phyloP scores from a whole-genome alignment of 2,329 filamentous ascomycete genomes.

The Aspergillus glaucus region DNA sequence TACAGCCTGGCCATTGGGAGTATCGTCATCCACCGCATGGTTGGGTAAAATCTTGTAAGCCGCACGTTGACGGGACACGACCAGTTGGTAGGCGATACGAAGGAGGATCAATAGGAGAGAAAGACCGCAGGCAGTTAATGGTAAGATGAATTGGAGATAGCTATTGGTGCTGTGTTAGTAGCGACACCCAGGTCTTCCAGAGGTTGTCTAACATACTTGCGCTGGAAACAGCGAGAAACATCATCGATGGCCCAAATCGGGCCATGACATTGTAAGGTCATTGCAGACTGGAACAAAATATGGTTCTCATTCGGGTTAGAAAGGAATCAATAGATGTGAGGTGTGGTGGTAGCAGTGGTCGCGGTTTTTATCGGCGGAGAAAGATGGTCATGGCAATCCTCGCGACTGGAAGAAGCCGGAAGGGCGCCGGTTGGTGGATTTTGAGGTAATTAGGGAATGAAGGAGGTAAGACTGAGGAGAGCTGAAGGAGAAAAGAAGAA shows the following conservation, averaged over 20 bases:
- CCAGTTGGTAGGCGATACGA: constrained; percentile 51
- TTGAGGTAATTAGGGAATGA: too few relatives aligned
- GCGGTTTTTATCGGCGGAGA: too few relatives aligned
- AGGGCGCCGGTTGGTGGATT: too few relatives aligned
- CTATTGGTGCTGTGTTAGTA: constrained; percentile 38
- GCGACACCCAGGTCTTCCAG: constrained; percentile 8
- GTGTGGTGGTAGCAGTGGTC: too few relatives aligned
- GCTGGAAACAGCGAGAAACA: constrained; percentile 56
- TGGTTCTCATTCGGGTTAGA: too few relatives aligned
- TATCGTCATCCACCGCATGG: constrained; percentile 33
- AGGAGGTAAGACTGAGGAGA: too few relatives aligned
- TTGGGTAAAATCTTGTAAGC: constrained; percentile 49
- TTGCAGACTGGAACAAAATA: constrained; percentile 20
- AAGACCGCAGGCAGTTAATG: constrained; percentile 61
- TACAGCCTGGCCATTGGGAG: constrained; percentile 49
- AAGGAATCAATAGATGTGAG: too few relatives aligned
- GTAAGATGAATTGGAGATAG: constrained; percentile 74
- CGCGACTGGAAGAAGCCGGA: too few relatives aligned
- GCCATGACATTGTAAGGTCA: constrained; percentile 53
- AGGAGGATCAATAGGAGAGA: constrained; percentile 63
- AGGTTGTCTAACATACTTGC: constrained; percentile 37
- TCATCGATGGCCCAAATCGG: constrained; percentile 58
- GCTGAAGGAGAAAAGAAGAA: neutral
- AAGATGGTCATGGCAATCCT: too few relatives aligned
- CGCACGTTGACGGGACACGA: constrained; percentile 48